Evolutionary conservation across 2,329 filamentous ascomycete genomes (phyloP).

Genomic region (Botrytis tulipae): DNA sequence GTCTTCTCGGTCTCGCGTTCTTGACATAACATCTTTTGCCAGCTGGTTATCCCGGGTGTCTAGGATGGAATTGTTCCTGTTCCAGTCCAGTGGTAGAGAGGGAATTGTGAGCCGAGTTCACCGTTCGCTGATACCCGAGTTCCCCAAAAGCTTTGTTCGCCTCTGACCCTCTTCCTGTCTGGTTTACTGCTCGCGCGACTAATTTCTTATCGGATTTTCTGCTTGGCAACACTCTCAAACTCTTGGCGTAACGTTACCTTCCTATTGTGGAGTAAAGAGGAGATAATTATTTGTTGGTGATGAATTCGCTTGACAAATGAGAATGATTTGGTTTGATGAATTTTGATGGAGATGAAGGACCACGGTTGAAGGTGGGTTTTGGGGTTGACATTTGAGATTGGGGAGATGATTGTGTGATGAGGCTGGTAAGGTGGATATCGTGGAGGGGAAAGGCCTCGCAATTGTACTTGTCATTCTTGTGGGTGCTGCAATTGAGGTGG

Average conservation of each 20-base stretch:
- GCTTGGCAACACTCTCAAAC: not conserved
- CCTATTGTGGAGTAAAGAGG: constrained; percentile 10
- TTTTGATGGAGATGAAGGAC: constrained; percentile 1
- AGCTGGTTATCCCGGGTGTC: not conserved
- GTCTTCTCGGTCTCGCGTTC: not conserved
- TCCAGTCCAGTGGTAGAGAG: not conserved
- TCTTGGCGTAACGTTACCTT: constrained; percentile 14
- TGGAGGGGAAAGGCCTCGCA: not conserved
- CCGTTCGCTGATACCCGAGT: not conserved
- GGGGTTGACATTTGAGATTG: not conserved
- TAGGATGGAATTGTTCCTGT: not conserved
- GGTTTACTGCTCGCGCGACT: not conserved
- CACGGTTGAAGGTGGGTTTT: not conserved
- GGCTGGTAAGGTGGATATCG: not conserved
- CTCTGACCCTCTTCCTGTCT: not conserved
- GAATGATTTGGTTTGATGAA: constrained; percentile 5
- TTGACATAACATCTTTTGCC: not conserved
- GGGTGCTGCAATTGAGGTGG: not conserved
- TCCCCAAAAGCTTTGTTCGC: not conserved
- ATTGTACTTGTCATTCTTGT: not conserved
- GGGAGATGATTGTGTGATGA: constrained; percentile 7
- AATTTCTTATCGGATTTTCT: constrained; percentile 1
- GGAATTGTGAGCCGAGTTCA: constrained; percentile 7
- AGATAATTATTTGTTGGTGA: constrained; percentile 7
- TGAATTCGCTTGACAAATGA: constrained; percentile 15